phyloP scores from a whole-genome alignment of 805 yeast species.

The Candida namnaoensis region DNA sequence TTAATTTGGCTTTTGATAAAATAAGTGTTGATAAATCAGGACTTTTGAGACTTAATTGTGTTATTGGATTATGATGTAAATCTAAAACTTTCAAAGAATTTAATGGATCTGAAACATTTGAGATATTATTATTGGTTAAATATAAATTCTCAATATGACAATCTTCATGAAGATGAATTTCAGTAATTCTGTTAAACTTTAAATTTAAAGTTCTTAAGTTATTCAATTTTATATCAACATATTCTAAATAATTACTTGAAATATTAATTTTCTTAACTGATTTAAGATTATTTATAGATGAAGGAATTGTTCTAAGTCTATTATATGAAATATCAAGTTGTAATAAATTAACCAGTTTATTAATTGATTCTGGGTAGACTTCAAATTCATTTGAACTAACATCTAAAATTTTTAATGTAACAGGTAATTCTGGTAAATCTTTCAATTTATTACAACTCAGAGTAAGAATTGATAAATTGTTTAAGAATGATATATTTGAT shows the following conservation, averaged over 20 bases:
- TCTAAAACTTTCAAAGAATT: conserved; percentile 59
- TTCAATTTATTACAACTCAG: conserved; percentile 71
- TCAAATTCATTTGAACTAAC: conserved; percentile 71
- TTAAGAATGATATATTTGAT: conserved; percentile 41
- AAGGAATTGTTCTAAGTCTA: conserved; percentile 53
- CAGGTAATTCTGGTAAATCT: conserved; percentile 46
- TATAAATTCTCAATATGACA: conserved; percentile 57
- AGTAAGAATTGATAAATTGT: conserved; percentile 48
- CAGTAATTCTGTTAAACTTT: conserved; percentile 53
- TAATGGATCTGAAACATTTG: conserved; percentile 58
- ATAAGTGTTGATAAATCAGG: conserved; percentile 62
- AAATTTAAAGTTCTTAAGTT: conserved; percentile 67
- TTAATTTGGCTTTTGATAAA: conserved; percentile 73
- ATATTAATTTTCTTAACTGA: conserved; percentile 63
- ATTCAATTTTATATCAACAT: conserved; percentile 31
- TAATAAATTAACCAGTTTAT: conserved; percentile 45
- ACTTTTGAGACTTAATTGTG: conserved; percentile 49
- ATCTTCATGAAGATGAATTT: conserved; percentile 32
- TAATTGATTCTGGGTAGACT: conserved; percentile 56
- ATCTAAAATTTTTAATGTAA: conserved; percentile 54
- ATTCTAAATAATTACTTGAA: conserved; percentile 57
- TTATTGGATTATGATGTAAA: conserved; percentile 78
- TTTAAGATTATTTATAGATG: conserved; percentile 45
- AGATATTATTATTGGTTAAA: conserved; percentile 67
- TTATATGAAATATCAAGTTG: conserved; percentile 82